phyloP scores from a whole-genome alignment of 192 early-diverging fungal genomes.

The Coemansia sp. region DNA sequence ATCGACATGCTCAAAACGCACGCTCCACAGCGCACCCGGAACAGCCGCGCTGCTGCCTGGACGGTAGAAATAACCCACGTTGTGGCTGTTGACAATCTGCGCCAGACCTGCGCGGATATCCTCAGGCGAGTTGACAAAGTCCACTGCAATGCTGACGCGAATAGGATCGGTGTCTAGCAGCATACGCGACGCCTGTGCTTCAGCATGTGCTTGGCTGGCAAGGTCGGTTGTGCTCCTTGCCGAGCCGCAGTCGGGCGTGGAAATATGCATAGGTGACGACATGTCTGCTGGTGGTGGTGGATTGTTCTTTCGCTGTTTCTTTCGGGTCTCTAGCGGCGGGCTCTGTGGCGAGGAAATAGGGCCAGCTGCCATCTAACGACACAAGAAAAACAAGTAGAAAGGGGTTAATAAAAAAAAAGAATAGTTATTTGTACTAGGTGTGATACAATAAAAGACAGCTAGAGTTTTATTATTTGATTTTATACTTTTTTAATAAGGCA shows the following conservation, averaged over 20 bases:
- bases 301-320: conserved; percentile 23
- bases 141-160: conserved; percentile 25
- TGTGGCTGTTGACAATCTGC: conserved; percentile 35
- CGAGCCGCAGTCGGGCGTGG: conserved; percentile 23
- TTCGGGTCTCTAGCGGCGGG: conserved; percentile 5
- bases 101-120: conserved; percentile 32
- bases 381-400: not conserved
- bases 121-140: conserved; percentile 27
- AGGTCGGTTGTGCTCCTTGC: conserved; percentile 21
- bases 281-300: not conserved
- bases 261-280: conserved; percentile 43
- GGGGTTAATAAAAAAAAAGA: no score
- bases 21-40: conserved; percentile 17
- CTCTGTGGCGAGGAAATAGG: not conserved
- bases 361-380: not conserved
- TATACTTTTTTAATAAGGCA: no score
- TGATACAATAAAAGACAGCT: no score
- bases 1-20: conserved; percentile 28
- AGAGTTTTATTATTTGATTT: no score
- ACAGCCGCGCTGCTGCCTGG: not conserved
- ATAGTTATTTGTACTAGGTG: not conserved
- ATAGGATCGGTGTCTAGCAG: conserved; percentile 40
- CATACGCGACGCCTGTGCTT: conserved; percentile 10
- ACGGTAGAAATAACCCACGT: conserved; percentile 30
- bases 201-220: conserved; percentile 20